Percentiles rank a stretch among this genome's conserved stretches.
Evolutionary conservation across 2,329 filamentous ascomycete species (phyloP).

Genomic region (Sarocladiaceae sp.): DNA sequence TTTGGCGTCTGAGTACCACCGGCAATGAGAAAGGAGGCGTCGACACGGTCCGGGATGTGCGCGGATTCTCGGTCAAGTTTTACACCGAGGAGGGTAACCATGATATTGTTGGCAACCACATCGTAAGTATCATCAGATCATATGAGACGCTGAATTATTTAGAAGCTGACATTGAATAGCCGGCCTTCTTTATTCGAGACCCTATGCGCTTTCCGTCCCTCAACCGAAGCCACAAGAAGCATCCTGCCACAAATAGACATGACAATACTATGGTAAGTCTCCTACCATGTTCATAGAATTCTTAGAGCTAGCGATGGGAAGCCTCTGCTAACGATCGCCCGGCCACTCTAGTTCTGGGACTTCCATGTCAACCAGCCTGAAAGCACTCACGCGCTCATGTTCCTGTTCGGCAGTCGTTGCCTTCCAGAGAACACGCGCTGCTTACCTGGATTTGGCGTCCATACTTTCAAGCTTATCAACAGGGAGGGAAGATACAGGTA

Average conservation of each 20-base stretch:
- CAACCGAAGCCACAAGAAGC: conserved; percentile 72
- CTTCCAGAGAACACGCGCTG: conserved; percentile 48
- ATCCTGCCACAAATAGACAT: conserved; percentile 65
- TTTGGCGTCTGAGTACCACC: conserved; percentile 65
- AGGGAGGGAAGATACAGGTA: conserved; percentile 60
- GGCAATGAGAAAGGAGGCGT: conserved; percentile 60
- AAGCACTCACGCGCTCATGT: conserved; percentile 57
- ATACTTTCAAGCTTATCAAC: conserved; percentile 12
- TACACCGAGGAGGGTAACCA: conserved; percentile 65
- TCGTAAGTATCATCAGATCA: conserved; percentile 40
- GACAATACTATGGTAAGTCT: conserved; percentile 52
- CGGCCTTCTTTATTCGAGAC: conserved; percentile 60
- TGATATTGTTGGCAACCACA: conserved; percentile 59
- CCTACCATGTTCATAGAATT: too few relatives aligned
- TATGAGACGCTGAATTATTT: too few relatives aligned
- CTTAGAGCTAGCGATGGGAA: too few relatives aligned
- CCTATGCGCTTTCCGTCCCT: conserved; percentile 69
- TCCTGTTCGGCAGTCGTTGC: conserved; percentile 59
- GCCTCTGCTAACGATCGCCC: too few relatives aligned
- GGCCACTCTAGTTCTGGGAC: conserved; percentile 1
- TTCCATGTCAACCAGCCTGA: conserved; percentile 41
- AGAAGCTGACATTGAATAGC: too few relatives aligned
- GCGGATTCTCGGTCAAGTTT: conserved; percentile 53
- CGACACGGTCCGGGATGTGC: conserved; percentile 63
- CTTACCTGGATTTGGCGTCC: not conserved